Conservation (phyloP, 2,329 filamentous ascomycete species). For the Stachybotrys echinatus region DNA sequence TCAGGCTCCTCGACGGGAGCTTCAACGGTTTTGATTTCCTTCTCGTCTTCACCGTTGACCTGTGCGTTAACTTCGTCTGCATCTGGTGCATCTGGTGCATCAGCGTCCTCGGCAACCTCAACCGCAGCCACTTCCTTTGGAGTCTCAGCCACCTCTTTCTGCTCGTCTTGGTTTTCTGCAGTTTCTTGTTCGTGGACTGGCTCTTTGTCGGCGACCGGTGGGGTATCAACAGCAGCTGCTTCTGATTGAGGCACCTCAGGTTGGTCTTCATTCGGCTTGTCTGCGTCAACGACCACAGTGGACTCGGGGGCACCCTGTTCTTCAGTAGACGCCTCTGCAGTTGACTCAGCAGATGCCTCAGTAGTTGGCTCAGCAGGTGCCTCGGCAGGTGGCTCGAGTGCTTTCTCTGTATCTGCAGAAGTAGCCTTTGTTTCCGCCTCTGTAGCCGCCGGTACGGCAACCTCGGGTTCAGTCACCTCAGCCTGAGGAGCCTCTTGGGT, state of each 20-base stretch:
- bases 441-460: constrained; percentile 4
- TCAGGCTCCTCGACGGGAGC: neutral
- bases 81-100: neutral
- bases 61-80: neutral
- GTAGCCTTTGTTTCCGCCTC: constrained; percentile 2
- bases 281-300: neutral
- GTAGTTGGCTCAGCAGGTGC: constrained; percentile 1
- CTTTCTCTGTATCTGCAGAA: constrained; percentile 5
- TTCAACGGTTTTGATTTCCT: neutral
- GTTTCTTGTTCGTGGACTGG: constrained; percentile 1
- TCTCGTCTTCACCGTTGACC: neutral
- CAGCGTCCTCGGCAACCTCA: constrained; percentile 1
- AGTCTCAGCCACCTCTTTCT: neutral
- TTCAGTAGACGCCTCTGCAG: too few species aligned
- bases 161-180: neutral
- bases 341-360: neutral
- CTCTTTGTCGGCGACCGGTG: constrained; percentile 1
- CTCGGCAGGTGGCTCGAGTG: constrained; percentile 11
- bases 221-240: neutral
- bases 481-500: constrained; percentile 2
- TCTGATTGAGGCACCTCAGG: neutral
- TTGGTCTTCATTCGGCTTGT: too few species aligned
- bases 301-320: neutral
- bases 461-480: constrained; percentile 3
- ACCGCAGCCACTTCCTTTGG: neutral